Base-by-base conservation (phyloP, 345 rosid genomes). In the thale cress (Arabidopsis thaliana) region DNA sequence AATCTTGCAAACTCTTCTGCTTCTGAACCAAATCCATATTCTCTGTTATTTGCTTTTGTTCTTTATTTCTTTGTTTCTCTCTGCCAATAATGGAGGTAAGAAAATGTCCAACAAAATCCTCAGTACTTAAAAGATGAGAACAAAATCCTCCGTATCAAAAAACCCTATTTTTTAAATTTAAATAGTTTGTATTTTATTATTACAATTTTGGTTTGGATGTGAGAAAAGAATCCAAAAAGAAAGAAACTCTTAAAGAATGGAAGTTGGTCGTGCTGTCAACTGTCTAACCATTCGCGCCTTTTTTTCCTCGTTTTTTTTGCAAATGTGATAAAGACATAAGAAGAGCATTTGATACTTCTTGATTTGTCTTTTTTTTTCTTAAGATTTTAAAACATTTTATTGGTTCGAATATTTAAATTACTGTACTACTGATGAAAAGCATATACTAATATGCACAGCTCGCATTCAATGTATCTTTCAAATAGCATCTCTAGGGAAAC, bases 11-110 rank as follows among this genome's bases (percentile, higher is more conserved):
- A 58, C 84, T 82, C 73, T 90, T 86, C 87, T 89, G 97, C 93
- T 91, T 85, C 90, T 88, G 93, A 81, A 73, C 84, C 79, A 83
- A 87, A 14, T 93, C 96, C 98, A 91, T 89, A 59, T 23, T 74
- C 58, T 50, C 57, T 57, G 20, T 38, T 7, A 53, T 28, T 30
- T 20, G 12, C n/a, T 36, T 78, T 41, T 16, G 51, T 60, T 36
- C 8, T 46, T 66, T 65, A 30, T 61, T 62, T 45, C 75, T 65
- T 52, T 67, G 58, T 63, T 57, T 63, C 71, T 69, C 59, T 77
- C 7, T 69, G n/a, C 20, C 66, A 77, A 77, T 77, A 57, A 64
- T 71, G 73, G 73, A 78, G 64, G 41, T 63, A 58, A 50, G 68
- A 71, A 58, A 48, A 3, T 57, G 62, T 64, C 77, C 42, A 77